Evolutionary conservation across 1,139 yeast species (phyloP), one percentile per base, ranked within the genome.

Genomic region (Hyphopichia wangnamkhiaoensis): DNA sequence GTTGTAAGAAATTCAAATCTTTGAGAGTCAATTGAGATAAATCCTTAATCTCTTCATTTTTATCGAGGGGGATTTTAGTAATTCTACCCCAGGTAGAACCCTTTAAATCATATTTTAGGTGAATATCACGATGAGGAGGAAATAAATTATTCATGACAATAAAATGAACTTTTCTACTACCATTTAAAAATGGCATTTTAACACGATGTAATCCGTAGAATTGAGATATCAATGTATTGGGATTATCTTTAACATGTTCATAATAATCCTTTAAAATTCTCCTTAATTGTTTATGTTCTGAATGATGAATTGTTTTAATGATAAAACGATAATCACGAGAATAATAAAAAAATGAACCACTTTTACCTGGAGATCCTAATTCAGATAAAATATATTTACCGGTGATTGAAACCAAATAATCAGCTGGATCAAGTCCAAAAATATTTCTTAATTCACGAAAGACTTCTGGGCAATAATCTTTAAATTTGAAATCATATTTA

Each of bases 81-180:
- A 65, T 65, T 50, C 99, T 78, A 3, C 98, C 98, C 72, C 87
- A 76, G 0, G 95, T 80, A 0, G 97, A 89, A 1, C 99, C 99
- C 60, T 94, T 94, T 54, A 94, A 74, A 58, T 94, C 99, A 61
- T 80, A 94, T 31, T 93, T 87, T 35, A 79, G 66, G 58, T 90
- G 95, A 44, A 93, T 84, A 48, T 88, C 95, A 42, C 93, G 75
- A 56, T 89, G 91, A 5, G 98, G 96, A 0, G 99, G 98, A 63
- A 94, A 93, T 39, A 94, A 72, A 58, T 94, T 94, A 67, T 94
- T 94, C 98, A 94, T 94, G 33, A 94, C 97, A 40, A 94, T 75
- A 52, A 94, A 93, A 63, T 94, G 96, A 31, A 93, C 89, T 58
- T 89, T 91, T 44, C 94, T 79, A 42, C 75, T 75, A 32, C 79